phyloP scores from a whole-genome alignment of 805 yeast genomes.

The Pichia paraexigua region DNA sequence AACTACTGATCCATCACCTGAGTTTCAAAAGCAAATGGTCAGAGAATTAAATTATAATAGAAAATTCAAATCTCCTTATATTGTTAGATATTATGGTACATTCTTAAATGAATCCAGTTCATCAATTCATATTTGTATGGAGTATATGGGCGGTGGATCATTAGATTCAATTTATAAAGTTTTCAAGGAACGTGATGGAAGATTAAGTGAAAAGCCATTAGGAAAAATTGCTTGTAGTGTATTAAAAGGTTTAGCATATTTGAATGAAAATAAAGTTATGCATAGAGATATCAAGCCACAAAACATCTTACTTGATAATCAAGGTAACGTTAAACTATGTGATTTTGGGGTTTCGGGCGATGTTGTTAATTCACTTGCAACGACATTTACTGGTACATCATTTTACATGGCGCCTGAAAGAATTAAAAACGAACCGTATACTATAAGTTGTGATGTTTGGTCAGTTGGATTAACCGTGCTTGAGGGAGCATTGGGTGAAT shows the following conservation, averaged over 20 bases:
- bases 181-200: constrained; percentile 64
- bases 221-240: constrained; percentile 89
- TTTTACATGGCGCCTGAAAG: constrained; percentile 99
- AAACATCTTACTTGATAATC: constrained; percentile 66
- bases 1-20: constrained; percentile 73
- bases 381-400: constrained; percentile 95
- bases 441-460: constrained; percentile 96
- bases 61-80: constrained; percentile 71
- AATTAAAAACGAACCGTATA: constrained; percentile 90
- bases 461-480: constrained; percentile 84
- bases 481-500: constrained; percentile 89
- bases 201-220: constrained; percentile 87
- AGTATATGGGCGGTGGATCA: constrained; percentile 90
- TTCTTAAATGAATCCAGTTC: constrained; percentile 69
- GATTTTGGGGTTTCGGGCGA: constrained; percentile 98
- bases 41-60: constrained; percentile 87
- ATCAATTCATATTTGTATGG: constrained; percentile 92
- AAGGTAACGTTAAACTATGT: constrained; percentile 85
- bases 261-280: constrained; percentile 80
- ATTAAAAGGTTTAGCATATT: constrained; percentile 73
- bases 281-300: constrained; percentile 97
- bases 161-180: constrained; percentile 84
- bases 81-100: constrained; percentile 90
- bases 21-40: constrained; percentile 79
- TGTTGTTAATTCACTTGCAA: constrained; percentile 89